Percentiles rank a stretch among this genome's conserved stretches.
Conservation (phyloP, 2,329 filamentous ascomycete genomes). For the Trichoderma breve region DNA sequence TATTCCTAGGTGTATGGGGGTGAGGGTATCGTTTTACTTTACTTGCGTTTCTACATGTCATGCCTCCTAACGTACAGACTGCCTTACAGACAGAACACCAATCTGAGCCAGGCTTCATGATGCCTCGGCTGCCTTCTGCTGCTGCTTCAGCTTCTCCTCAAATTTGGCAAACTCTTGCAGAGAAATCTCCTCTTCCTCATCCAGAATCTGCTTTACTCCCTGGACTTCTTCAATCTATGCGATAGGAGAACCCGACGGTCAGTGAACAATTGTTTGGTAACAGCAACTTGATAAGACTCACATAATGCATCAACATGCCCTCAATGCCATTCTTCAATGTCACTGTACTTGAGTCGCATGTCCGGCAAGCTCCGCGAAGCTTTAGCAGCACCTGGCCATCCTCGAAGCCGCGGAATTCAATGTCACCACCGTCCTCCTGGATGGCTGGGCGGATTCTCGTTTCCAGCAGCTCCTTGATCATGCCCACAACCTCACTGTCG, state of each 20-base stretch:
- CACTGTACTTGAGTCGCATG: conserved; percentile 94
- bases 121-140: conserved; percentile 7
- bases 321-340: conserved; percentile 98
- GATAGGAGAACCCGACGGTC: background rate
- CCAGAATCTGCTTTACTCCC: conserved; percentile 84
- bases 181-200: conserved; percentile 87
- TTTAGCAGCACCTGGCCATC: conserved; percentile 80
- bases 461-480: conserved; percentile 98
- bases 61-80: conserved; percentile 7
- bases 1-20: background rate
- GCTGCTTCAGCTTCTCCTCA: conserved; percentile 70
- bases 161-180: conserved; percentile 89
- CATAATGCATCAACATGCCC: conserved; percentile 96
- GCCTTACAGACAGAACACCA: background rate
- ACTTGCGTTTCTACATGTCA: conserved; percentile 1
- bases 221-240: conserved; percentile 91
- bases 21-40: conserved; percentile 11
- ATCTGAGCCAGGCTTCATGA: background rate
- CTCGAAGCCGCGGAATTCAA: conserved; percentile 89
- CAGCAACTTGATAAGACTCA: conserved; percentile 47
- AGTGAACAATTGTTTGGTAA: background rate
- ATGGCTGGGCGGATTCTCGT: conserved; percentile 93
- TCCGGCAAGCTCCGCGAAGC: conserved; percentile 87
- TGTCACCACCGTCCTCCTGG: conserved; percentile 96
- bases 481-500: conserved; percentile 89